These are phyloP conservation scores for Agastache rugosa DNA, from an alignment of 257 asterid species.

Conservation along the genomic window DNA sequence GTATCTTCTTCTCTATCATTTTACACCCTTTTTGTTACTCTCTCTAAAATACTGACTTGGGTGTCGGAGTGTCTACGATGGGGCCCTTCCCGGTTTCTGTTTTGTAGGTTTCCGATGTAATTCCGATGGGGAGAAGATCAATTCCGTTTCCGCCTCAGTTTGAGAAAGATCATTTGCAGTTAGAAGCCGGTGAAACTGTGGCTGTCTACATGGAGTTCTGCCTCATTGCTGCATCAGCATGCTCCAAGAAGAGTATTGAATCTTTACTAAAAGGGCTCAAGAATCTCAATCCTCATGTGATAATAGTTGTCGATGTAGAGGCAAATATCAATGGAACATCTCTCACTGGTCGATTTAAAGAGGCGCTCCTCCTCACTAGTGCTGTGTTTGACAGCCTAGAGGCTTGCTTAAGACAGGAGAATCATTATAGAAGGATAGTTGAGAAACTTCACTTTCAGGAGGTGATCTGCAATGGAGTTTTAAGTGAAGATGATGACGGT, in stretches of 20 bases:
- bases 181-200: slow-evolving; percentile 40
- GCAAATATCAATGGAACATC: slow-evolving; percentile 16
- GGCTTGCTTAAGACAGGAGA: neutral
- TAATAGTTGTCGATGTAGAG: slow-evolving; percentile 43
- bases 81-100: too few species aligned
- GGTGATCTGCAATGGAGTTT: slow-evolving; percentile 32
- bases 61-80: too few species aligned
- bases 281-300: slow-evolving; percentile 36
- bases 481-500: neutral
- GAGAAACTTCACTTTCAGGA: neutral
- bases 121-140: too few species aligned
- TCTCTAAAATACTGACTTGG: too few species aligned
- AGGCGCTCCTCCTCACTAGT: slow-evolving; percentile 8
- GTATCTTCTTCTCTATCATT: too few species aligned
- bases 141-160: too few species aligned
- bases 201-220: slow-evolving; percentile 24
- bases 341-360: slow-evolving; percentile 40
- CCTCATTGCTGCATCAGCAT: neutral
- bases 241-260: neutral
- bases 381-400: slow-evolving; percentile 44
- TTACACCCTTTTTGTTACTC: too few species aligned
- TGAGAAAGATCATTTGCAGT: slow-evolving; percentile 31
- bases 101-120: too few species aligned
- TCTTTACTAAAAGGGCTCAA: neutral
- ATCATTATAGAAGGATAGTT: too few species aligned